Conservation (phyloP, 2,329 filamentous ascomycete genomes). For the Neopestalotiopsis sp. region DNA sequence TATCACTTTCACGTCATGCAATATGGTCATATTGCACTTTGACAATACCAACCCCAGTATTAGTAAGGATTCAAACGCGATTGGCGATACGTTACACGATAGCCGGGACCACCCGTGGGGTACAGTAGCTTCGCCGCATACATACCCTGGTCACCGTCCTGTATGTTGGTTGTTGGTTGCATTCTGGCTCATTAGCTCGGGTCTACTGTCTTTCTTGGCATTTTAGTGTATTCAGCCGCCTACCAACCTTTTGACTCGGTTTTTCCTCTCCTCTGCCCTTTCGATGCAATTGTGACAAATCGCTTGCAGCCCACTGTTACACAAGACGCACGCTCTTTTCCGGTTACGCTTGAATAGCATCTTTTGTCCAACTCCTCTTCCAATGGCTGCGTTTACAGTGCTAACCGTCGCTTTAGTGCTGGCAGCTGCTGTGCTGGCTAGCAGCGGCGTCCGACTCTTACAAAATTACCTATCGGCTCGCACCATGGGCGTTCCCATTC, state of each 20-base stretch:
- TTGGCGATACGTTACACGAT: not conserved
- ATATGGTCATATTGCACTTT: too few relatives aligned
- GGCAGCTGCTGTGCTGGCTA: not conserved
- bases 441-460: not conserved
- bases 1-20: too few relatives aligned
- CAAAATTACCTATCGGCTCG: conserved; percentile 3
- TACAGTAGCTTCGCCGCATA: not conserved
- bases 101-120: not conserved
- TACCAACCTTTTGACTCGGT: not conserved
- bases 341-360: not conserved
- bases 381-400: not conserved
- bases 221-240: not conserved
- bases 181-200: too few relatives aligned
- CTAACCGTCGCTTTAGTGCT: not conserved
- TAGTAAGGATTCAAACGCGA: too few relatives aligned
- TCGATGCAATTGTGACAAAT: not conserved
- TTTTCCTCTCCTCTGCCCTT: not conserved
- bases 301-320: not conserved
- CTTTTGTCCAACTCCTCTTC: not conserved
- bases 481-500: conserved; percentile 1
- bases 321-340: not conserved
- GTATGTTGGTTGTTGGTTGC: not conserved
- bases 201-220: not conserved
- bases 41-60: too few relatives aligned
- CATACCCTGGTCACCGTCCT: not conserved